Base-by-base conservation (phyloP, 805 yeast species). In the Nadsonia fulvescens region DNA sequence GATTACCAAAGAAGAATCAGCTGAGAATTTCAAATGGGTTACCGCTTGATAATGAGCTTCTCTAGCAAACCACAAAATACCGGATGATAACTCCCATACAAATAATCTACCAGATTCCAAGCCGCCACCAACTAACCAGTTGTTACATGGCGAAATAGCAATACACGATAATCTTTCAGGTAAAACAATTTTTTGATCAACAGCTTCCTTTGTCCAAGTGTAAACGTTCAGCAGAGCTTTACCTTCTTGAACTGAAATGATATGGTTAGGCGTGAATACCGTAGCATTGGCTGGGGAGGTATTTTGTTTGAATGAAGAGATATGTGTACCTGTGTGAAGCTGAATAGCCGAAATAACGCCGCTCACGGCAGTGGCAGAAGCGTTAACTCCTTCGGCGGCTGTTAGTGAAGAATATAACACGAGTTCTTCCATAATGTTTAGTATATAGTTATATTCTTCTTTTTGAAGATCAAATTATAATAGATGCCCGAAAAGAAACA, bases 11-110 rank as follows among this genome's bases (percentile, higher is more conserved):
- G 70, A 63, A 2, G 73, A 74, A 42, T 81, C 76, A 8, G 51
- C 35, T 1, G 76, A 53, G 39, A 76, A 67, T 35, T 57, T 59
- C 18, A 86, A 45, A 16, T 57, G 59, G 0, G 72, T 61, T 5
- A 81, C 62, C 5, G 61, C 56, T 49, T 86, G 95, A 47, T 79
- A 86, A 51, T 86, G 96, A 1, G 79, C 72, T 26, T 77, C 83
- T 41, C 67, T 69, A 4, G 69, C 91, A 24, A 65, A 56, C 13
- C 83, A 42, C 24, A 89, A 56, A 13, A 66, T 50, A 1, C 96
- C 96, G 2, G 89, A 73, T 6, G 60, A 48, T 27, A 83, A 43
- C 39, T 81, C 93, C 96, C 96, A 86, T 1, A 83, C 47, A 42
- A 76, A 76, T 9, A 89, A 35, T 36, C 70, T 65, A 8, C 96